phyloP scores from a whole-genome alignment of 2,329 filamentous ascomycete genomes.

The Aquanectria penicillioides region DNA sequence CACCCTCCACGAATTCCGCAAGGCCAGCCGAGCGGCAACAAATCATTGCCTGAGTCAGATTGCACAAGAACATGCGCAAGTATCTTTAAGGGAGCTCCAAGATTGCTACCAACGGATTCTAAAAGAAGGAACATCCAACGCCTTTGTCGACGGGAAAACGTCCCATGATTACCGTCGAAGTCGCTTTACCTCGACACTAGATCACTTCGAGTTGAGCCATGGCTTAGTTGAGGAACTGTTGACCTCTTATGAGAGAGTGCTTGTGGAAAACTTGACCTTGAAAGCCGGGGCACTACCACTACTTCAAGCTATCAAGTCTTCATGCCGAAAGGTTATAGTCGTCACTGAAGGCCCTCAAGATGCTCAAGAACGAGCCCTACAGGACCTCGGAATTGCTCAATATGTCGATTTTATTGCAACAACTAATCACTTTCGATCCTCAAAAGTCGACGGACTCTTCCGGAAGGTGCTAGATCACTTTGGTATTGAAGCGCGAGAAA shows the following conservation, averaged over 20 bases:
- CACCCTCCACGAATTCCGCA: slow-evolving; percentile 58
- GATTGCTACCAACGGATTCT: slow-evolving; percentile 48
- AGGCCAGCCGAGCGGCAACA: slow-evolving; percentile 50
- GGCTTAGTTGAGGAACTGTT: slow-evolving; percentile 36
- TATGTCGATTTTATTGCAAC: slow-evolving; percentile 46
- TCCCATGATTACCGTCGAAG: slow-evolving; percentile 55
- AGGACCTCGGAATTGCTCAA: slow-evolving; percentile 32
- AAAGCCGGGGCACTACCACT: slow-evolving; percentile 51
- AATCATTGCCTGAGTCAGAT: slow-evolving; percentile 45
- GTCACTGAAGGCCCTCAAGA: slow-evolving; percentile 60
- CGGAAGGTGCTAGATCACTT: slow-evolving; percentile 40
- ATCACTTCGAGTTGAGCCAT: slow-evolving; percentile 35
- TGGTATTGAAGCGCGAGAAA: slow-evolving; percentile 34
- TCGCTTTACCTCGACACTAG: slow-evolving; percentile 48
- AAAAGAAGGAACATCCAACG: slow-evolving; percentile 45
- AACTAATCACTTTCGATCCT: slow-evolving; percentile 42
- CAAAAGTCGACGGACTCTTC: slow-evolving; percentile 44
- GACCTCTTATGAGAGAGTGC: slow-evolving; percentile 42
- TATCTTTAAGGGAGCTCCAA: slow-evolving; percentile 26
- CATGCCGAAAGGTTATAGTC: slow-evolving; percentile 52
- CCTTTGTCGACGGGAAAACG: slow-evolving; percentile 56
- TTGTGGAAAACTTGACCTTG: slow-evolving; percentile 43
- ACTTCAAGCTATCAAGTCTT: slow-evolving; percentile 44
- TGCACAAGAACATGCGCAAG: neutral
- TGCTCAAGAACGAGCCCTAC: slow-evolving; percentile 54